phyloP scores from a whole-genome alignment of 2,329 filamentous ascomycete species.

The Ceratocystis albifundus region DNA sequence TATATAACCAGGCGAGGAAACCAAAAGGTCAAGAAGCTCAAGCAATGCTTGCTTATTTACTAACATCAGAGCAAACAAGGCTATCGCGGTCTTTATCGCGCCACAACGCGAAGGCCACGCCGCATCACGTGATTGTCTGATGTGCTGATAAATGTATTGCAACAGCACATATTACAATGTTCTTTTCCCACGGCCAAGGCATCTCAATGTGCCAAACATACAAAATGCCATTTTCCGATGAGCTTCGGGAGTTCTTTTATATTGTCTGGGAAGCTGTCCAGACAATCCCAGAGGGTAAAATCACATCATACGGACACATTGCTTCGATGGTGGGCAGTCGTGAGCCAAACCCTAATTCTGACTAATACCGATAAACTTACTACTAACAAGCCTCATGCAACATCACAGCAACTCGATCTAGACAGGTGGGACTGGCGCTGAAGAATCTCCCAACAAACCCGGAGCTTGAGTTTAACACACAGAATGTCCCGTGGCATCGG shows the following conservation, averaged over 20 bases:
- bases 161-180: too few relatives aligned
- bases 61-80: not conserved
- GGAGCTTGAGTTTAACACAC: conserved; percentile 50
- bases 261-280: conserved; percentile 75
- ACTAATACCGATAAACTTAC: not conserved
- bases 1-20: not conserved
- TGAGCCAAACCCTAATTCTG: conserved; percentile 33
- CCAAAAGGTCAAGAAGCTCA: not conserved
- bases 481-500: conserved; percentile 86
- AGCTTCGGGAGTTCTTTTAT: conserved; percentile 61
- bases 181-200: too few relatives aligned
- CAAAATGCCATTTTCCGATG: conserved; percentile 58
- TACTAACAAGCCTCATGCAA: not conserved
- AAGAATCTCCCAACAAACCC: conserved; percentile 62
- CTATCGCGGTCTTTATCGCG: too few relatives aligned
- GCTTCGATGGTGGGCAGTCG: conserved; percentile 60
- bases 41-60: not conserved
- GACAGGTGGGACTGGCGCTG: conserved; percentile 82
- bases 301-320: conserved; percentile 81
- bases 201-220: too few relatives aligned
- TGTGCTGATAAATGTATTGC: not conserved
- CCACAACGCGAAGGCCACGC: not conserved
- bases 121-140: not conserved
- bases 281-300: conserved; percentile 69
- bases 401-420: conserved; percentile 51